Base-by-base conservation (phyloP, 2,329 filamentous ascomycete genomes). In the Cladosporium sp. region DNA sequence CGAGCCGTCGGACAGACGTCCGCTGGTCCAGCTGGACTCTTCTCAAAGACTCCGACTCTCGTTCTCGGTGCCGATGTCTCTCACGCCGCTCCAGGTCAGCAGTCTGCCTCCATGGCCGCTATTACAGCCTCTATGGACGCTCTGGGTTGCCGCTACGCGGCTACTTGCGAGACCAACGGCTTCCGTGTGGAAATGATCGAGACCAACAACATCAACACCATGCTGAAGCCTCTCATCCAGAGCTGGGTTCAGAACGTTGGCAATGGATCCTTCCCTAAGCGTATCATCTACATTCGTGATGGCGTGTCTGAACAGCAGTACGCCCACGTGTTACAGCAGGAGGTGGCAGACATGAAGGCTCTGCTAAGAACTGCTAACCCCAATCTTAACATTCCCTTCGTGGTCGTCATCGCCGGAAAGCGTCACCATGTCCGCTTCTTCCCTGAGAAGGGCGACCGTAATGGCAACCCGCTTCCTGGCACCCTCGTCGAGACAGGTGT, bases 381-480 rank as follows among this genome's bases (percentile, higher is more conserved):
- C 35, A 68, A 67, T 46, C 18, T 61, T 15, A 56, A 69, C 12
- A 78, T 86, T 2, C 86, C 86, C 64, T 84, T 96, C 61, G 90
- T 90, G 0, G 89, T 95, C 9, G 81, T 95, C 35, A 79, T 97
- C 39, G 91, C 88, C 1, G 91, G 88, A 1, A 98, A 98, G 77
- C 86, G 93, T 3, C 93, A 98, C 59, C 92, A 96, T 62, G 83
- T 95, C 47, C 86, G 93, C 13, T 90, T 95, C 67, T 97, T 97
- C 73, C 92, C 93, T 0, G 77, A 80, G 41, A 76, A 79, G 51
- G 77, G 71, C 5, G 93, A 98, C 63, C 77, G 77, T 42, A 94
- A 95, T 57, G 79, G 76, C 30, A 98, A 97, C 62, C 79, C 90
- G 1, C 67, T 92, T 0, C 92, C 92, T 0, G 94, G 93, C 3